Evolutionary conservation across 345 rosid species (phyloP).

Genomic region (Geranium brycei): DNA sequence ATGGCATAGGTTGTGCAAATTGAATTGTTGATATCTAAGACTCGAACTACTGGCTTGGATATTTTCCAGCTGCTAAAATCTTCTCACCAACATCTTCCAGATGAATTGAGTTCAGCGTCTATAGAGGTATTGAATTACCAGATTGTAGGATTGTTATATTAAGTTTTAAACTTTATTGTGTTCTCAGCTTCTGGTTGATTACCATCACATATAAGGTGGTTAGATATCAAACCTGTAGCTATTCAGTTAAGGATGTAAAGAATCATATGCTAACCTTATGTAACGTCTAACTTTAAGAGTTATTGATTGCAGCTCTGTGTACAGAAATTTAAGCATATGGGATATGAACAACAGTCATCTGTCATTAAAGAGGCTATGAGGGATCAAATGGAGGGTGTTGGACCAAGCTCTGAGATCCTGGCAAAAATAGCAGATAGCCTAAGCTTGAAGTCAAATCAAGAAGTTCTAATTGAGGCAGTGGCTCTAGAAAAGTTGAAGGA

Average conservation of each 20-base stretch:
- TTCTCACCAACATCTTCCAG: constrained; percentile 34
- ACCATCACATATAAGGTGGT: not conserved
- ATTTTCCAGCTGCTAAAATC: constrained; percentile 49
- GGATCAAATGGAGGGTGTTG: constrained; percentile 47
- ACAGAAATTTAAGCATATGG: constrained; percentile 56
- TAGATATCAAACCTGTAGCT: not conserved
- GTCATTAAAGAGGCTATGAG: constrained; percentile 45
- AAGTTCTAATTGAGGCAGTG: constrained; percentile 79
- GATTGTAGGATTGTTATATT: not conserved
- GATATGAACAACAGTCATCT: constrained; percentile 41
- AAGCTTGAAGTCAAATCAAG: constrained; percentile 78
- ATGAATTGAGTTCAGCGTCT: constrained; percentile 53
- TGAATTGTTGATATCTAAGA: constrained; percentile 57
- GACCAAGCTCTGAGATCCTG: constrained; percentile 52
- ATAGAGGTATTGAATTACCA: constrained; percentile 49
- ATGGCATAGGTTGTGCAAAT: constrained; percentile 51
- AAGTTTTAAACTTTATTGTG: not conserved
- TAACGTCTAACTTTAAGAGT: constrained; percentile 16
- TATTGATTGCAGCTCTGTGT: constrained; percentile 44
- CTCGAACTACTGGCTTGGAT: constrained; percentile 42
- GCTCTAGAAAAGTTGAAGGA: constrained; percentile 94
- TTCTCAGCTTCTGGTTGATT: constrained; percentile 3
- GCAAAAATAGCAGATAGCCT: constrained; percentile 58
- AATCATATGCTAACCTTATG: not conserved
- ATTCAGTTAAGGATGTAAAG: not conserved